These are phyloP conservation scores for Boletus subcaerulescens DNA, from an alignment of 768 basidiomycete species.

Conservation along the genomic window DNA sequence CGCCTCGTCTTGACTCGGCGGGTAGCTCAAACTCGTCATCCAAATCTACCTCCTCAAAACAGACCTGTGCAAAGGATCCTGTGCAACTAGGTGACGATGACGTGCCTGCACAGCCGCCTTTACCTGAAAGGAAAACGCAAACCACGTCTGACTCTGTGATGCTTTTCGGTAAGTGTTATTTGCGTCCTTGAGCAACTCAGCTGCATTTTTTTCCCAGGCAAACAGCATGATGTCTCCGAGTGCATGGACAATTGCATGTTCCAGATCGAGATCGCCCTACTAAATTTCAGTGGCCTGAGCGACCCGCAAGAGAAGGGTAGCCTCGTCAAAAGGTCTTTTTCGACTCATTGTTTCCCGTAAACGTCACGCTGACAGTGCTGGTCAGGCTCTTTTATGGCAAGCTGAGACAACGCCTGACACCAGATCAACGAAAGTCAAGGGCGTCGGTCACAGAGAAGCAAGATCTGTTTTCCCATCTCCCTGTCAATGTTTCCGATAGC, in stretches of 20 bases:
- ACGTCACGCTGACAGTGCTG: slow-evolving; percentile 4
- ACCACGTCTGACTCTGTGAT: slow-evolving; percentile 69
- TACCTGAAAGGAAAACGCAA: slow-evolving; percentile 53
- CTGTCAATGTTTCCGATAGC: slow-evolving; percentile 88
- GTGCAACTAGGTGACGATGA: slow-evolving; percentile 20
- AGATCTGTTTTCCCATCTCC: slow-evolving; percentile 90
- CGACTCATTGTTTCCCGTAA: background rate
- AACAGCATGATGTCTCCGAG: slow-evolving; percentile 97
- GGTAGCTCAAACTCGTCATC: slow-evolving; percentile 31
- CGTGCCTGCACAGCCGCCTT: slow-evolving; percentile 47
- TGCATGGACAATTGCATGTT: slow-evolving; percentile 99
- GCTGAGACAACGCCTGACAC: slow-evolving; percentile 59
- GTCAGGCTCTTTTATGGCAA: slow-evolving; percentile 85
- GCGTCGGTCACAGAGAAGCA: slow-evolving; percentile 78
- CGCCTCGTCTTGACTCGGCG: slow-evolving; percentile 30
- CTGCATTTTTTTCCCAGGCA: slow-evolving; percentile 47
- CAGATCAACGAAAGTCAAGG: slow-evolving; percentile 39
- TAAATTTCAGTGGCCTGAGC: slow-evolving; percentile 57
- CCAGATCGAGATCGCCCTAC: slow-evolving; percentile 90
- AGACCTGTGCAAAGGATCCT: slow-evolving; percentile 30
- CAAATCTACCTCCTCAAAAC: slow-evolving; percentile 24
- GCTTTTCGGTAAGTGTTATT: slow-evolving; percentile 74
- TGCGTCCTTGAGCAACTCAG: background rate
- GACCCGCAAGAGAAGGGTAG: slow-evolving; percentile 61
- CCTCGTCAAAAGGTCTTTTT: slow-evolving; percentile 72